Evolutionary conservation across 179 eudicot species (phyloP).

Genomic region (Heliamphora pulchella): DNA sequence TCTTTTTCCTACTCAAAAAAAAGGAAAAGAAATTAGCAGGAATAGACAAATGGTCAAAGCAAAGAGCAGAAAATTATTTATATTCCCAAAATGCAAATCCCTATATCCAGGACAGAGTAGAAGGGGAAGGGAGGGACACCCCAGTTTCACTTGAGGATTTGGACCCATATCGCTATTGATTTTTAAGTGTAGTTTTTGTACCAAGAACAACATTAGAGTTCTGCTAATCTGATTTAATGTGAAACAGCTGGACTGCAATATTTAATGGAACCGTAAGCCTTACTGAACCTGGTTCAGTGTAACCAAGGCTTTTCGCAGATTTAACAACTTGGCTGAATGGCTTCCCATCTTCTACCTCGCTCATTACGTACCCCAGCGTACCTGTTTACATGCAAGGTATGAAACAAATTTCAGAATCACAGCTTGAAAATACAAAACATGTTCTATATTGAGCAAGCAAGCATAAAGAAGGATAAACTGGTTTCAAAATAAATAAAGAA

Average conservation of each 20-base stretch:
- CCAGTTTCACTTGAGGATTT: not conserved
- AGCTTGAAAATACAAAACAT: not conserved
- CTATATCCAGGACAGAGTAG: not conserved
- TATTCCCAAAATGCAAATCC: not conserved
- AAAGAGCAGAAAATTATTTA: not conserved
- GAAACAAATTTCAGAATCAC: not conserved
- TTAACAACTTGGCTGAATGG: constrained; percentile 84
- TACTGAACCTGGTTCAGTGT: constrained; percentile 88
- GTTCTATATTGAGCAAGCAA: not conserved
- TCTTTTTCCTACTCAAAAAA: no score
- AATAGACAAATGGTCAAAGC: not conserved
- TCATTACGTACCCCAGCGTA: constrained; percentile 94
- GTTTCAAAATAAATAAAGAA: not conserved
- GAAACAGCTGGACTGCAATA: not conserved
- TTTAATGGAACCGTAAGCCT: no score
- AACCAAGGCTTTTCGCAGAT: constrained; percentile 83
- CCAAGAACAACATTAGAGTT: not conserved
- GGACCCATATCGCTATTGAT: not conserved
- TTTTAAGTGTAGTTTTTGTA: not conserved
- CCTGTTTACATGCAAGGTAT: constrained; percentile 32
- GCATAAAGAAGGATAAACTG: not conserved
- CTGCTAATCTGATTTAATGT: not conserved
- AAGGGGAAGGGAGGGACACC: not conserved
- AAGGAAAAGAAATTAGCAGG: not conserved
- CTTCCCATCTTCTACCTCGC: constrained; percentile 87